These are phyloP conservation scores for Leishmania arabica DNA, from an alignment of 208 protist species.

Conservation along the genomic window DNA sequence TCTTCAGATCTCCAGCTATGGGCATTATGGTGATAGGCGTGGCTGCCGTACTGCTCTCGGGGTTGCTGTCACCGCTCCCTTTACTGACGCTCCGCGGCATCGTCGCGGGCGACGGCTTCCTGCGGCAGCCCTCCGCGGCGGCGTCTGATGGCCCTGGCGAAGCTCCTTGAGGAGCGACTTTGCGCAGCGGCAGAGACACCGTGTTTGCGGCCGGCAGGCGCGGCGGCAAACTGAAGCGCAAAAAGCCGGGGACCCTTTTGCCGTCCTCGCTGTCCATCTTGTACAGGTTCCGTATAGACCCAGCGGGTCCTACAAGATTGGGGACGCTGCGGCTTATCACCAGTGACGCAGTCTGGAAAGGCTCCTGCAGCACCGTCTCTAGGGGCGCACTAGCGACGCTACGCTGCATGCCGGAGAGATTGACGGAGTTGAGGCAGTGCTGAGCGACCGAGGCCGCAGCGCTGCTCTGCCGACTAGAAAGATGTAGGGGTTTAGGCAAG, in stretches of 20 bases:
- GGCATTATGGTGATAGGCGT: background rate
- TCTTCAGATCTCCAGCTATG: background rate
- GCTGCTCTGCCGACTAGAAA: constrained; percentile 4
- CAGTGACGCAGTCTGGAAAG: constrained; percentile 3
- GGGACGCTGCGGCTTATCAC: background rate
- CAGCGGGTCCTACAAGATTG: constrained; percentile 7
- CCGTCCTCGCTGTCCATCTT: background rate
- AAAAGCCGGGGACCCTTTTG: constrained; percentile 8
- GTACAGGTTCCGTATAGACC: constrained; percentile 15
- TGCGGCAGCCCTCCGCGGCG: background rate
- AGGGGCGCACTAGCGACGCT: background rate
- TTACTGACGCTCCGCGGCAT: background rate
- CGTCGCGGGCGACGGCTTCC: background rate
- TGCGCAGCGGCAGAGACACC: background rate
- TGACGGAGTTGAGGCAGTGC: constrained; percentile 12
- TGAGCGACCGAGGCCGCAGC: constrained; percentile 12
- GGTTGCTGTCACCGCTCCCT: background rate
- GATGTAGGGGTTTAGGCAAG: no score
- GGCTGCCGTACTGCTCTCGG: background rate
- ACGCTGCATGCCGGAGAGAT: constrained; percentile 9
- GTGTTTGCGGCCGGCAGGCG: background rate
- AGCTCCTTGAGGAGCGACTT: background rate
- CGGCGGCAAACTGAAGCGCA: constrained; percentile 22
- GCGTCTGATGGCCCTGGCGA: background rate
- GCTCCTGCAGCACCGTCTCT: constrained; percentile 34